Percentiles rank a stretch among this genome's conserved stretches.
Conservation (phyloP, 139 green algal genomes). For the Tetratostichococcus sp. region DNA sequence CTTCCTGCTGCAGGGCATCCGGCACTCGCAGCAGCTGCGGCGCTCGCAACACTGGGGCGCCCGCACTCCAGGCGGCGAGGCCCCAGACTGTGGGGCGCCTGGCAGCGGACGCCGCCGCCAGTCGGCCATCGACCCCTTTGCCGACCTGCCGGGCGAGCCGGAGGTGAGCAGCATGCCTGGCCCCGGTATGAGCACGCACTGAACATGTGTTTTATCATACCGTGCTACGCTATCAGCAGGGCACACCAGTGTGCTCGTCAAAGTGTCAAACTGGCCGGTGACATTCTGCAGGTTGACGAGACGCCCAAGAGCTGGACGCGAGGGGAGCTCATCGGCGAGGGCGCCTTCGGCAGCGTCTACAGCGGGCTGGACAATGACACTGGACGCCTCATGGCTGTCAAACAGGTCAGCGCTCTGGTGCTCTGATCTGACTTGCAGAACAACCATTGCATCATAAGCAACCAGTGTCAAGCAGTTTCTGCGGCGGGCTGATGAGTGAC, state of each 20-base stretch:
- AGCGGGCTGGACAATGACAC: slow-evolving; percentile 86
- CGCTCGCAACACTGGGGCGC: not conserved
- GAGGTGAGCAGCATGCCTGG: not conserved
- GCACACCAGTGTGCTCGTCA: too few relatives aligned
- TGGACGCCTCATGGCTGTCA: slow-evolving; percentile 91
- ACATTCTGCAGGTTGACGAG: not conserved
- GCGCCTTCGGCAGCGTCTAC: slow-evolving; percentile 92
- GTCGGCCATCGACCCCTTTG: too few relatives aligned
- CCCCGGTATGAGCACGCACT: too few relatives aligned
- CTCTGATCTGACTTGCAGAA: too few relatives aligned
- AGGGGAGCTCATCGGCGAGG: slow-evolving; percentile 85
- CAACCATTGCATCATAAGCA: too few relatives aligned
- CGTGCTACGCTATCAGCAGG: too few relatives aligned
- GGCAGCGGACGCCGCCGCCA: not conserved
- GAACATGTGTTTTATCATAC: too few relatives aligned
- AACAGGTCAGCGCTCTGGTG: slow-evolving; percentile 66
- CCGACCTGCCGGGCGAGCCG: not conserved
- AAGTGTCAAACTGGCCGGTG: too few relatives aligned
- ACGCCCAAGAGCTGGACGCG: slow-evolving; percentile 67
- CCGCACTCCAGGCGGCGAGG: not conserved
- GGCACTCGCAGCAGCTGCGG: not conserved
- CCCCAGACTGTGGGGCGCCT: too few relatives aligned
- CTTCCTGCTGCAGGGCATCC: not conserved
- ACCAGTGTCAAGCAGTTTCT: too few relatives aligned
- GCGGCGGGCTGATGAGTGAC: too few relatives aligned